Evolutionary conservation across 352 stramenopile species (phyloP).

Genomic region (Globisporangium spiculum): DNA sequence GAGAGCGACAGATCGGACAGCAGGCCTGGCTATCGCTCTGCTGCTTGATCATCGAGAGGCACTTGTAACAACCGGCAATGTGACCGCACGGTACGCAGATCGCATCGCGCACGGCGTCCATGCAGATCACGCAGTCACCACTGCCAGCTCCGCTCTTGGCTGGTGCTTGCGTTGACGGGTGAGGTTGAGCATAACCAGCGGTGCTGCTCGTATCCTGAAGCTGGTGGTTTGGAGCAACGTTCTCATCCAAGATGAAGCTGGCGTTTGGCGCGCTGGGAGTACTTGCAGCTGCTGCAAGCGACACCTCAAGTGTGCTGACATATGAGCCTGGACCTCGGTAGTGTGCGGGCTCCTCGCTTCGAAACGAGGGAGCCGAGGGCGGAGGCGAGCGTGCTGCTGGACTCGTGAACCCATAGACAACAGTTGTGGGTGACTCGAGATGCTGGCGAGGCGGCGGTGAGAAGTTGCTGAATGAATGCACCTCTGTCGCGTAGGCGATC

Average conservation of each 20-base stretch:
- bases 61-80: slow-evolving; percentile 40
- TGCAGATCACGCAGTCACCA: slow-evolving; percentile 46
- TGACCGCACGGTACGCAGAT: slow-evolving; percentile 57
- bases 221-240: slow-evolving; percentile 2
- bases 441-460: slow-evolving; percentile 7
- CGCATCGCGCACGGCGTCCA: slow-evolving; percentile 37
- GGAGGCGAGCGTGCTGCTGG: not conserved
- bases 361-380: slow-evolving; percentile 15
- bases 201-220: not conserved
- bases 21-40: slow-evolving; percentile 16
- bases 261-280: not conserved
- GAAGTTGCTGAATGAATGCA: slow-evolving; percentile 3
- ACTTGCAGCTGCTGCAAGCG: not conserved
- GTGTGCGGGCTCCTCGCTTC: not conserved
- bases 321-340: slow-evolving; percentile 11
- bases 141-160: not conserved
- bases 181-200: not conserved
- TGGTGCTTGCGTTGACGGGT: not conserved
- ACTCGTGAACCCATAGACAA: slow-evolving; percentile 7
- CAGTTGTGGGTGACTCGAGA: slow-evolving; percentile 15
- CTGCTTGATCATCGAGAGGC: slow-evolving; percentile 36
- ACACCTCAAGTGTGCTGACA: not conserved
- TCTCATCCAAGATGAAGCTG: not conserved
- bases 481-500: not conserved
- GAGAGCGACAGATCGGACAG: slow-evolving; percentile 45